Percentiles rank a stretch among this genome's conserved stretches.
These are phyloP conservation scores for Drechslerella dactyloides DNA, from an alignment of 2,329 filamentous ascomycete species.

Conservation along the genomic window DNA sequence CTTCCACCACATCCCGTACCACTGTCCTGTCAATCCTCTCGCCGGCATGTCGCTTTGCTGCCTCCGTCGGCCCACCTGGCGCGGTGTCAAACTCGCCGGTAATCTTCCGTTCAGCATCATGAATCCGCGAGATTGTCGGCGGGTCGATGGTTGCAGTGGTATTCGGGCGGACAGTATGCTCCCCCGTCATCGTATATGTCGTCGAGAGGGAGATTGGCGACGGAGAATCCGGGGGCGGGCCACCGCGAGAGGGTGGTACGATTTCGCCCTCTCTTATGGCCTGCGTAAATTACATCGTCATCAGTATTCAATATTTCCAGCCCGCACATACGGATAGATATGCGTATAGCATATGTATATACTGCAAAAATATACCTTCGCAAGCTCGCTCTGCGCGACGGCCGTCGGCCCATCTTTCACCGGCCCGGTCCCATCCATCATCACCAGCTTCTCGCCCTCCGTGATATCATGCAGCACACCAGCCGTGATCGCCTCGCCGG, in stretches of 20 bases:
- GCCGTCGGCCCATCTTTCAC: constrained; percentile 12
- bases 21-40: constrained; percentile 5
- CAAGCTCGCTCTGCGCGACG: constrained; percentile 17
- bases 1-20: constrained; percentile 15
- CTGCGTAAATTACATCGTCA: background rate
- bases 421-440: background rate
- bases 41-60: constrained; percentile 11
- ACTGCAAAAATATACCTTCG: constrained; percentile 4
- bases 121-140: constrained; percentile 5
- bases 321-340: too few relatives aligned
- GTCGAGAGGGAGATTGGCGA: background rate
- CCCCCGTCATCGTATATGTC: background rate
- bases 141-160: constrained; percentile 8
- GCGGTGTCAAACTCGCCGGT: constrained; percentile 4
- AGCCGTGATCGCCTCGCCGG: constrained; percentile 6
- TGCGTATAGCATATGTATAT: too few relatives aligned
- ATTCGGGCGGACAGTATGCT: background rate
- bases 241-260: background rate
- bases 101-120: constrained; percentile 10
- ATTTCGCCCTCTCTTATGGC: constrained; percentile 3
- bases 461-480: constrained; percentile 20
- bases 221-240: background rate
- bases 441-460: constrained; percentile 19
- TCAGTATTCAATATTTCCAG: too few relatives aligned
- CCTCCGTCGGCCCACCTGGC: constrained; percentile 9